Percentiles rank a stretch among this genome's conserved stretches.
These are phyloP conservation scores for Phoma herbarum DNA, from an alignment of 2,329 filamentous ascomycete species.

Conservation along the genomic window DNA sequence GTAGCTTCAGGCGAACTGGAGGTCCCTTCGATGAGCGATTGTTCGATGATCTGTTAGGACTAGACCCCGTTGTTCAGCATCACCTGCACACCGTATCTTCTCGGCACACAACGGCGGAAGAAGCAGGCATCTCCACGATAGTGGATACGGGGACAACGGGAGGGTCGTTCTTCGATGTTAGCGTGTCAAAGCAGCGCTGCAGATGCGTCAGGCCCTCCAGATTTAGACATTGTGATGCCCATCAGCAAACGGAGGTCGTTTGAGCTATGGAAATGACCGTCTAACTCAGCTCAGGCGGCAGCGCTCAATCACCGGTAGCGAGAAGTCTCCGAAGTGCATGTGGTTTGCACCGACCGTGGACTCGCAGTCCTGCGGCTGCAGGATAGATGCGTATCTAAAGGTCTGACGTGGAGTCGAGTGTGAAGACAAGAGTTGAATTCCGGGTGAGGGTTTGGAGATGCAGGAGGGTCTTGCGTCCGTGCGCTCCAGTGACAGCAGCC, in stretches of 20 bases:
- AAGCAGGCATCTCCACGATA: conserved; percentile 10
- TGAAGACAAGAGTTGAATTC: not conserved
- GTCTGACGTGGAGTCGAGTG: not conserved
- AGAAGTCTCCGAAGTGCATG: conserved; percentile 1
- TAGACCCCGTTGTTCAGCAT: conserved; percentile 16
- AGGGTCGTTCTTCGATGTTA: conserved; percentile 9
- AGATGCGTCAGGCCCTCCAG: not conserved
- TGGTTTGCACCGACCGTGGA: not conserved
- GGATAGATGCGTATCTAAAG: not conserved
- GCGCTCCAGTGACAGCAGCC: conserved; percentile 4
- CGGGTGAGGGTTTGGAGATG: not conserved
- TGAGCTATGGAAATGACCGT: conserved; percentile 4
- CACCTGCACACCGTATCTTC: conserved; percentile 24
- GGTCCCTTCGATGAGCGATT: not conserved
- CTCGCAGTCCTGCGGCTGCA: not conserved
- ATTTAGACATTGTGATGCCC: not conserved
- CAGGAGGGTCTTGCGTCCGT: not conserved
- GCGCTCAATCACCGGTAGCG: conserved; percentile 9
- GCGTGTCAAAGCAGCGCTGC: conserved; percentile 11
- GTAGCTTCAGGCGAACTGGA: conserved; percentile 7
- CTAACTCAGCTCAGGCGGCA: conserved; percentile 7
- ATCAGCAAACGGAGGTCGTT: conserved; percentile 6
- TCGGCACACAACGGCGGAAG: conserved; percentile 7
- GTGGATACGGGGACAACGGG: conserved; percentile 14
- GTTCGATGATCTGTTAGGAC: conserved; percentile 13